These are phyloP conservation scores for Cetraspora pellucida DNA, from an alignment of 192 early-diverging fungal genomes.

Conservation along the genomic window DNA sequence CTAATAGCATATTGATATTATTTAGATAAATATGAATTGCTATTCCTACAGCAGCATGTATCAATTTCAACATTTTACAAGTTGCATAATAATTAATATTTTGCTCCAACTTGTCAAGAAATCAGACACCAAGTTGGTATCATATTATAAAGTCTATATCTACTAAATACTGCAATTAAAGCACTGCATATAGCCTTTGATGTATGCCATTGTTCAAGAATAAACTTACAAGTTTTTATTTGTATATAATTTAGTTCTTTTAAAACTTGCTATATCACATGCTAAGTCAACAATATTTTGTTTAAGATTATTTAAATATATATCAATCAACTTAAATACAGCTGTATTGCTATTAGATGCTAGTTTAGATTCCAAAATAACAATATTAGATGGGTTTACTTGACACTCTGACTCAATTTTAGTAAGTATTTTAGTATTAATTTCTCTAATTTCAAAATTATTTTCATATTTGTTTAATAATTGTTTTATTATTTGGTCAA, in stretches of 20 bases:
- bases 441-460: not conserved
- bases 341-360: not conserved
- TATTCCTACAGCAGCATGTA: not conserved
- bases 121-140: not conserved
- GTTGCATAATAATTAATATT: not conserved
- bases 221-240: not conserved
- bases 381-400: not conserved
- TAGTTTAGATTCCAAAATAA: conserved; percentile 10
- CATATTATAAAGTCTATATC: conserved; percentile 3
- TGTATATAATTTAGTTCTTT: too few species aligned
- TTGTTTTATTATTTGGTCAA: not conserved
- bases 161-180: not conserved
- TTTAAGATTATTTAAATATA: not conserved
- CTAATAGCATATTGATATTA: not conserved
- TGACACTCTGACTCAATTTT: not conserved
- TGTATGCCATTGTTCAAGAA: conserved; percentile 1
- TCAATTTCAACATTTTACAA: conserved; percentile 7
- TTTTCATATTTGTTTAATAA: not conserved
- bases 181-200: not conserved
- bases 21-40: conserved; percentile 16
- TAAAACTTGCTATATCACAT: not conserved
- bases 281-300: conserved; percentile 4
- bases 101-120: conserved; percentile 14
- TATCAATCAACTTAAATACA: not conserved
- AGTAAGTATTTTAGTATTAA: conserved; percentile 1